Conservation (phyloP, 371 early-diverging fungal species). For the Apophysomyces sp. region DNA sequence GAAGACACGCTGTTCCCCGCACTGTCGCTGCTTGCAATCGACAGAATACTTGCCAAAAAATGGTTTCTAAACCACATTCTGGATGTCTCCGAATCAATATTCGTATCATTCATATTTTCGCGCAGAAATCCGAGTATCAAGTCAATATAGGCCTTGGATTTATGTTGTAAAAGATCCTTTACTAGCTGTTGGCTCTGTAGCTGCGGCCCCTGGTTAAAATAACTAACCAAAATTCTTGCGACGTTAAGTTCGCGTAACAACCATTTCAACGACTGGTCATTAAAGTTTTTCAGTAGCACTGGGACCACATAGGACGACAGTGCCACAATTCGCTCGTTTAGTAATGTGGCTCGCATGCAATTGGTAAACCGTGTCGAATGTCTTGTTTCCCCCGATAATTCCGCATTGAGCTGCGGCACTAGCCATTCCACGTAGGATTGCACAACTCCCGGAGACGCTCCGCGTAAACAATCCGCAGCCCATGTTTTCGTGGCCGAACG, state of each 20-base stretch:
- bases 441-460: constrained; percentile 16
- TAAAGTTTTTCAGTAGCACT: constrained; percentile 8
- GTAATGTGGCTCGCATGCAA: constrained; percentile 2
- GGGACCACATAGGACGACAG: constrained; percentile 23
- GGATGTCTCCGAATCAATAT: constrained; percentile 8
- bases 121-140: constrained; percentile 16
- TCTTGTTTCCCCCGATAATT: background rate
- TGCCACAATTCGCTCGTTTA: constrained; percentile 4
- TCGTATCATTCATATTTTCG: constrained; percentile 12
- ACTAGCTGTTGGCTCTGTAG: constrained; percentile 21
- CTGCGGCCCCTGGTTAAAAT: constrained; percentile 34
- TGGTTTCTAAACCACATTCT: constrained; percentile 37
- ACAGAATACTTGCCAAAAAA: constrained; percentile 24
- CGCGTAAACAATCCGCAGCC: constrained; percentile 21
- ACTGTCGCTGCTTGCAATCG: constrained; percentile 16
- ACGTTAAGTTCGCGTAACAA: constrained; percentile 4
- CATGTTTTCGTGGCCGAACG: constrained; percentile 11
- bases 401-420: constrained; percentile 7
- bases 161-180: constrained; percentile 11
- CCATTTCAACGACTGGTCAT: constrained; percentile 10
- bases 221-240: constrained; percentile 13
- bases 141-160: constrained; percentile 26
- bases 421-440: constrained; percentile 29
- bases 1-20: constrained; percentile 18
- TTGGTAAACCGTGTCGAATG: background rate